phyloP scores from a whole-genome alignment of 73 alveolate species.

The Uronychia setigera region DNA sequence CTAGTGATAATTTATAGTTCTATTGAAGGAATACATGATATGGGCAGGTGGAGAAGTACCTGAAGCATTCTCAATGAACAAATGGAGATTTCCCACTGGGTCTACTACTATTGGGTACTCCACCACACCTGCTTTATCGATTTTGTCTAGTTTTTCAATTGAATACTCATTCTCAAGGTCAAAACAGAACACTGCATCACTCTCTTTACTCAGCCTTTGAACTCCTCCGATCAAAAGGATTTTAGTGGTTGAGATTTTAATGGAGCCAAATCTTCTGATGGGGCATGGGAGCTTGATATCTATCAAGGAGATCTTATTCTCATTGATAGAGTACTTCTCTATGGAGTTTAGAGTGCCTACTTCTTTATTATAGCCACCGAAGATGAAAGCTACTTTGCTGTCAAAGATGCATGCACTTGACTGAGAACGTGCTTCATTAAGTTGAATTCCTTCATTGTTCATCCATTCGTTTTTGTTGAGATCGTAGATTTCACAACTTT shows the following conservation, averaged over 20 bases:
- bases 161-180: constrained; percentile 75
- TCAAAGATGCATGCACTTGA: constrained; percentile 88
- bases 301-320: constrained; percentile 71
- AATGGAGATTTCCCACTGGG: constrained; percentile 91
- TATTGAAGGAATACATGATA: constrained; percentile 19
- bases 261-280: constrained; percentile 90
- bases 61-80: constrained; percentile 90
- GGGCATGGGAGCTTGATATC: constrained; percentile 85
- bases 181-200: constrained; percentile 81
- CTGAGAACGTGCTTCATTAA: constrained; percentile 85
- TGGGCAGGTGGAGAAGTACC: constrained; percentile 96
- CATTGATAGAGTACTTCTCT: constrained; percentile 86
- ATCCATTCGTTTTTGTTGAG: constrained; percentile 86
- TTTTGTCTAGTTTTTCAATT: constrained; percentile 66
- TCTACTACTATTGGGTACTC: constrained; percentile 91
- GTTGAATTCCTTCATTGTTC: constrained; percentile 68
- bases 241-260: constrained; percentile 76
- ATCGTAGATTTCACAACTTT: constrained; percentile 82
- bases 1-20: no score
- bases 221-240: constrained; percentile 87
- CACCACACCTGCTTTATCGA: constrained; percentile 89
- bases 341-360: constrained; percentile 91
- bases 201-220: constrained; percentile 77
- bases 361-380: constrained; percentile 97
- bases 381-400: constrained; percentile 82